Evolutionary conservation across 2,329 filamentous ascomycete species (phyloP).

Genomic region (Epichloe sylvatica): DNA sequence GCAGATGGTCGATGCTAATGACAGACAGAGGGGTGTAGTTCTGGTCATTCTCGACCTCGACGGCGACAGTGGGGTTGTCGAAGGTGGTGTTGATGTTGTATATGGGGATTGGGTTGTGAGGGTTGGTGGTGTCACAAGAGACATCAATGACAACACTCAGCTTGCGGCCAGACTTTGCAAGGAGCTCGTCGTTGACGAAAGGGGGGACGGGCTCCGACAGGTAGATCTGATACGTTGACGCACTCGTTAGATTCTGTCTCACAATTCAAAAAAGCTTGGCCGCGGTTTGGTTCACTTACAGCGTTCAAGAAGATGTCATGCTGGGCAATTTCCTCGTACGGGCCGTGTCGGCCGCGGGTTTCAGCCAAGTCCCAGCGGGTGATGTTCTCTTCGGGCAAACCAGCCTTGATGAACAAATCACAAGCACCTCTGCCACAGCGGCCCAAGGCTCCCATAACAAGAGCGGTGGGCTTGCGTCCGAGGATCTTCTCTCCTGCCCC

Average conservation of each 20-base stretch:
- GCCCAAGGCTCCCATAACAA: constrained; percentile 75
- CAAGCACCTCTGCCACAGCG: constrained; percentile 77
- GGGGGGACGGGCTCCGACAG: constrained; percentile 34
- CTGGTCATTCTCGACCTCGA: constrained; percentile 44
- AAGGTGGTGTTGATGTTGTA: constrained; percentile 81
- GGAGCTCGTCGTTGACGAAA: constrained; percentile 63
- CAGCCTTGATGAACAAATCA: constrained; percentile 62
- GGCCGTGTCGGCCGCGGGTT: constrained; percentile 52
- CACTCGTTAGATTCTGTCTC: not conserved
- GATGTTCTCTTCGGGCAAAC: constrained; percentile 37
- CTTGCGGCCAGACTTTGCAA: constrained; percentile 48
- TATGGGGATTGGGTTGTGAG: constrained; percentile 56
- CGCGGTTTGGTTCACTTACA: constrained; percentile 8
- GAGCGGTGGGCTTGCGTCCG: constrained; percentile 49
- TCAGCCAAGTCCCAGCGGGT: constrained; percentile 57
- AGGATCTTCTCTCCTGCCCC: constrained; percentile 60
- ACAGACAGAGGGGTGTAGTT: constrained; percentile 45
- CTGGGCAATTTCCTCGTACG: constrained; percentile 65
- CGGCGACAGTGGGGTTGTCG: constrained; percentile 69
- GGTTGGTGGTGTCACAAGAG: constrained; percentile 45
- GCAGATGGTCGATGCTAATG: constrained; percentile 79
- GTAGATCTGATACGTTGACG: constrained; percentile 4
- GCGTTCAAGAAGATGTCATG: constrained; percentile 46
- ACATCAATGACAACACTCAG: constrained; percentile 74
- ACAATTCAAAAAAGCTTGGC: not conserved